Evolutionary conservation across 371 early-diverging fungal species (phyloP).

Genomic region (Apophysomyces elegans): DNA sequence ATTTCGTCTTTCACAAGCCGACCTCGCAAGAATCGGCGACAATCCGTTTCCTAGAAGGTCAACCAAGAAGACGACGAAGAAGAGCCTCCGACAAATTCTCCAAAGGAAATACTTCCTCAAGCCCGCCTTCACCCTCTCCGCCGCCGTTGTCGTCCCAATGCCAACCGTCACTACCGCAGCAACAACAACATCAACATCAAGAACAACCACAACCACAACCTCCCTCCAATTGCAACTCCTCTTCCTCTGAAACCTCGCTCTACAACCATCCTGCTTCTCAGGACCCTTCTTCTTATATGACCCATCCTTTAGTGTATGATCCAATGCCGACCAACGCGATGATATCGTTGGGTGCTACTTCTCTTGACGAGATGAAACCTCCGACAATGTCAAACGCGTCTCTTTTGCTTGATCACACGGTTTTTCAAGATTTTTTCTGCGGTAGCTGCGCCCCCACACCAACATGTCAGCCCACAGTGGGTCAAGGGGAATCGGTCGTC

Average conservation of each 20-base stretch:
- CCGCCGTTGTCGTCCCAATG: too few relatives aligned
- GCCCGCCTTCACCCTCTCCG: neutral
- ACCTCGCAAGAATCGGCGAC: neutral
- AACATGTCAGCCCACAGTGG: constrained; percentile 1
- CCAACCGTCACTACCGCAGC: too few relatives aligned
- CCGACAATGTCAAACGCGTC: constrained; percentile 20
- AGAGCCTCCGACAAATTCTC: neutral
- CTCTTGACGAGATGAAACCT: neutral
- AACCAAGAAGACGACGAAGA: constrained; percentile 13
- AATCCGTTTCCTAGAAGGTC: constrained; percentile 15
- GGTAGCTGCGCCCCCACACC: constrained; percentile 1
- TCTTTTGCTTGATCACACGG: neutral
- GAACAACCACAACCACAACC: neutral
- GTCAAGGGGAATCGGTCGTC: constrained; percentile 43
- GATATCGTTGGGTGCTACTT: constrained; percentile 16
- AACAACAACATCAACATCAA: too few relatives aligned
- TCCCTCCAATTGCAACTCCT: neutral
- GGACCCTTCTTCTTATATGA: neutral
- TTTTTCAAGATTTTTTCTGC: constrained; percentile 16
- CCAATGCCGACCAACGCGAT: neutral
- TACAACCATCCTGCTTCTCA: neutral
- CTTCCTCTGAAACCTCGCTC: neutral
- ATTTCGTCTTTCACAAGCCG: constrained; percentile 27
- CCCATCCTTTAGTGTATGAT: neutral
- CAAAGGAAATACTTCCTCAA: constrained; percentile 1